These are phyloP conservation scores for Hygrophoropsis aurantiaca DNA, from an alignment of 768 basidiomycete species.

Conservation along the genomic window DNA sequence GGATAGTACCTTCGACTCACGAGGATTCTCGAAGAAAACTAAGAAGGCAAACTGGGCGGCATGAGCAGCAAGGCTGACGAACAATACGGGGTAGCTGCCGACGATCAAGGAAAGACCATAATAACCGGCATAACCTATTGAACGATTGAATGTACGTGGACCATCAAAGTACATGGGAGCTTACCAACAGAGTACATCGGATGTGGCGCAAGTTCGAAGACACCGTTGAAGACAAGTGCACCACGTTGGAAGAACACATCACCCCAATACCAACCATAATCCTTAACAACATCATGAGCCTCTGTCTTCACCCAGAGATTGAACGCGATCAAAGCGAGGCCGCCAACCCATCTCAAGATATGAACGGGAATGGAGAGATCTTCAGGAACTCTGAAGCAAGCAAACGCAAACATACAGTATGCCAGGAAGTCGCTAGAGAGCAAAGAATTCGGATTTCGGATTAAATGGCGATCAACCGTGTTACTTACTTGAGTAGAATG, in stretches of 20 bases:
- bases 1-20: slow-evolving; percentile 49
- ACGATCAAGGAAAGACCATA: slow-evolving; percentile 92
- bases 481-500: slow-evolving; percentile 91
- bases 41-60: slow-evolving; percentile 97
- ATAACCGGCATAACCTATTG: slow-evolving; percentile 88
- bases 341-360: slow-evolving; percentile 86
- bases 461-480: too few relatives aligned
- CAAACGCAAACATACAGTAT: slow-evolving; percentile 93
- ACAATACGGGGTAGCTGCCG: slow-evolving; percentile 88
- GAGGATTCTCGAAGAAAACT: slow-evolving; percentile 95
- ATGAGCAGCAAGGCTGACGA: slow-evolving; percentile 91
- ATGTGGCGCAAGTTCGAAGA: slow-evolving; percentile 91
- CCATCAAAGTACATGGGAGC: slow-evolving; percentile 8
- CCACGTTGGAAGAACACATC: slow-evolving; percentile 93
- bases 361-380: slow-evolving; percentile 74
- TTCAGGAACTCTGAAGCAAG: slow-evolving; percentile 85
- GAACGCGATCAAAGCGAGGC: slow-evolving; percentile 83
- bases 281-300: slow-evolving; percentile 96
- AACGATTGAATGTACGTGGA: not conserved
- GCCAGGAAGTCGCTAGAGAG: slow-evolving; percentile 86
- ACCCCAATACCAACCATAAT: slow-evolving; percentile 98
- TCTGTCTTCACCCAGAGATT: slow-evolving; percentile 99
- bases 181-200: slow-evolving; percentile 93
- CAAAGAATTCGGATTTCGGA: slow-evolving; percentile 8
- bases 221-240: slow-evolving; percentile 93